Evolutionary conservation across 2,329 filamentous ascomycete species (phyloP), one percentile per base, ranked within the genome.

Genomic region (Thermomyces lanuginosus): DNA sequence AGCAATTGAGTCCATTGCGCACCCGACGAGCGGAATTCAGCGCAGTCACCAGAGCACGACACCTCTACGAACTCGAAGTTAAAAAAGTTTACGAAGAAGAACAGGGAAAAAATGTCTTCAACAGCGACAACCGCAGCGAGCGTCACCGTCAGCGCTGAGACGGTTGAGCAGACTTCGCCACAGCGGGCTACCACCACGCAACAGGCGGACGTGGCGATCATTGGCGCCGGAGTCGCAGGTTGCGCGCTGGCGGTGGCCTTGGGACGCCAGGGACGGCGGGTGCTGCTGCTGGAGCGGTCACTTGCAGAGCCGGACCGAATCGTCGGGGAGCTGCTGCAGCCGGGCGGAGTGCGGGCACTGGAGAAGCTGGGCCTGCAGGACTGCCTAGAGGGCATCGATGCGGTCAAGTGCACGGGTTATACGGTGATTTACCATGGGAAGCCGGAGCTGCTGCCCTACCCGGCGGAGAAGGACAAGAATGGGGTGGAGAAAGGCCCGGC

Each of bases 231-330:
- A 29, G 67, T 95, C 32, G 71, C 92, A 36, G 89, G 89, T 21
- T 92, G 82, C 51, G 80, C 84, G 11, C 63, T 83, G 12, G 86
- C 89, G 10, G 78, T 75, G 36, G 72, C 86, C 12, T 66, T 95
- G 23, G 84, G 79, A 32, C 75, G 78, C 42, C 89, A 95, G 58
- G 84, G 83, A 28, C 73, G 89, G 36, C 91, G 79, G 49, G 84
- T 98, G 14, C 66, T 95, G 14, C 61, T 98, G 27, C 69, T 98
- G 26, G 89, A 98, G 60, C 70, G 71, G 44, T 91, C 73, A 56
- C 63, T 95, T 56, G 82, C 82, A 55, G 77, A 95, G 60, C 89
- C 89, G 11, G 78, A 95, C 58, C 74, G 89, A 37, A 98, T 98
- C 40, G 83, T 98, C 24, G 89, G 89, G 42, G 89, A 98, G 59